phyloP scores from a whole-genome alignment of 2,329 filamentous ascomycete species.

The Metarhizium anisopliae region DNA sequence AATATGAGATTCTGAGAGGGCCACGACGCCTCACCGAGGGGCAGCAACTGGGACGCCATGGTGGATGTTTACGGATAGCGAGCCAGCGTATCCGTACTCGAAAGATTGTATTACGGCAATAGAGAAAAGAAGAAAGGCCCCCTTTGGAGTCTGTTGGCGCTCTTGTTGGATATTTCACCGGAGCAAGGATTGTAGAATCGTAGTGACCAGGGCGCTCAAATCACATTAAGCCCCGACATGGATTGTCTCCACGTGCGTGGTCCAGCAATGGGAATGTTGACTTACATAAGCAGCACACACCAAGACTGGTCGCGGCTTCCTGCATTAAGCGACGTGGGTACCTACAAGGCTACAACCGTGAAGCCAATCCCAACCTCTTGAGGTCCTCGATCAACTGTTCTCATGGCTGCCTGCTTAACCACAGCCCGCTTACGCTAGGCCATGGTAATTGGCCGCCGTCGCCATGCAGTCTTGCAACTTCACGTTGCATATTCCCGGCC shows the following conservation, averaged over 20 bases:
- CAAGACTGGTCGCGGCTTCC: not conserved
- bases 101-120: not conserved
- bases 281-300: conserved; percentile 2
- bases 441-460: conserved; percentile 11
- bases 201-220: not conserved
- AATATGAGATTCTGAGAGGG: not conserved
- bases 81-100: not conserved
- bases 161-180: not conserved
- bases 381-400: not conserved
- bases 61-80: conserved; percentile 11
- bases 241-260: not conserved
- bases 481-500: not conserved
- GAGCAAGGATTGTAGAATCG: not conserved
- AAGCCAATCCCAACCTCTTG: not conserved
- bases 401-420: conserved; percentile 6
- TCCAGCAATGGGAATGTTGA: not conserved
- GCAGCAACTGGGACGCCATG: conserved; percentile 68
- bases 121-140: not conserved
- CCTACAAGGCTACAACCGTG: not conserved
- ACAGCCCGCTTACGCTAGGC: conserved; percentile 1
- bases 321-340: not conserved
- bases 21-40: conserved; percentile 44
- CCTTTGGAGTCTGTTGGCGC: not conserved
- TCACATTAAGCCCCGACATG: not conserved
- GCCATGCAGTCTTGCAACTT: conserved; percentile 7